Conservation (phyloP, 768 basidiomycete genomes). For the Hericium alpestre region DNA sequence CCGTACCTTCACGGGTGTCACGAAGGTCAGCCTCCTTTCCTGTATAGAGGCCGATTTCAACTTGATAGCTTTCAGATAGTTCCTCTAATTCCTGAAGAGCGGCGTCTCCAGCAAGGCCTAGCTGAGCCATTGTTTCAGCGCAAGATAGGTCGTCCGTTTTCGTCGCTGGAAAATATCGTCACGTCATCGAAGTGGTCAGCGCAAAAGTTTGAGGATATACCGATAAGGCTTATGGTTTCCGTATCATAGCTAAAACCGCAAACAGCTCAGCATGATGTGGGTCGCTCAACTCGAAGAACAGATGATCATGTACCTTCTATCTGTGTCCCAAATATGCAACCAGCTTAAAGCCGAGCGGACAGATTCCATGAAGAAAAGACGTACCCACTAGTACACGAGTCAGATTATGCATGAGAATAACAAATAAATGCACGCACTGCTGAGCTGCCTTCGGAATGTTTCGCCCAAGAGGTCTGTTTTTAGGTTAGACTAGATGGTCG, state of each 20-base stretch:
- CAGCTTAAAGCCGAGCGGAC: neutral
- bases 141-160: neutral
- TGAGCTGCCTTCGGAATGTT: neutral
- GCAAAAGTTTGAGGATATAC: neutral
- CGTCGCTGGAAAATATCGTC: neutral
- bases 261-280: neutral
- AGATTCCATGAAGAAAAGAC: neutral
- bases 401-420: neutral
- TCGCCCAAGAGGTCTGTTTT: neutral
- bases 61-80: no score
- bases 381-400: neutral
- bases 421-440: neutral
- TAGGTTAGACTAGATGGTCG: no score
- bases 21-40: neutral
- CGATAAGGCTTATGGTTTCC: neutral
- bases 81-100: no score
- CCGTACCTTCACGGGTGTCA: neutral
- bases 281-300: neutral
- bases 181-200: neutral
- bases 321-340: neutral
- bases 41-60: no score
- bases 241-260: neutral
- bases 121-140: neutral
- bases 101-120: neutral
- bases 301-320: neutral